These are phyloP conservation scores for Cymbopogon citratus DNA, from an alignment of 176 grass and related monocot genomes.

Conservation along the genomic window DNA sequence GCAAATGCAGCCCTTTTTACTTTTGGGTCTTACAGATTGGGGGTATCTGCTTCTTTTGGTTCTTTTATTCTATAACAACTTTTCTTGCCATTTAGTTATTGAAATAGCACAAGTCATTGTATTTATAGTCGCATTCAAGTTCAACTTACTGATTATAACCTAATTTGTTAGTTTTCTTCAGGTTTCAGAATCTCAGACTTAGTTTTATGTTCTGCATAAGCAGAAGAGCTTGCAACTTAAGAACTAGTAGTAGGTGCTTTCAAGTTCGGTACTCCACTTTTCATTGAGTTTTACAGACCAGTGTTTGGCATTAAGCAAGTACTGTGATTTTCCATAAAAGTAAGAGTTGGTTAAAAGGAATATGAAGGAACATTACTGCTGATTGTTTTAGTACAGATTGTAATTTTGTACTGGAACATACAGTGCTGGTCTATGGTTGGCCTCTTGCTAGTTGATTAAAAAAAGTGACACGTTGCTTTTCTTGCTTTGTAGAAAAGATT, in stretches of 20 bases:
- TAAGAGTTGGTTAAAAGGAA: background rate
- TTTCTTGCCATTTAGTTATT: background rate
- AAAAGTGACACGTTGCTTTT: background rate
- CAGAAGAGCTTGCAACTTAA: background rate
- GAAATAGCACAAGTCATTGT: background rate
- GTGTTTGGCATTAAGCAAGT: background rate
- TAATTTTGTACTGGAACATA: slow-evolving; percentile 4
- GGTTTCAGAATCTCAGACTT: background rate
- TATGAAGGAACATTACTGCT: background rate
- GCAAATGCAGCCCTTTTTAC: slow-evolving; percentile 94
- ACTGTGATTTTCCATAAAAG: background rate
- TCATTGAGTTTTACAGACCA: too few relatives aligned
- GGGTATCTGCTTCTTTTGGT: slow-evolving; percentile 47
- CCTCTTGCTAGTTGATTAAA: background rate
- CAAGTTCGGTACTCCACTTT: too few relatives aligned
- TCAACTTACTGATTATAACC: background rate
- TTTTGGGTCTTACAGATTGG: slow-evolving; percentile 89
- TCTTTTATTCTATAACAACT: slow-evolving; percentile 11
- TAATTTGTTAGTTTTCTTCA: background rate
- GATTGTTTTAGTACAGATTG: background rate
- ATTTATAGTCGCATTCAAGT: background rate
- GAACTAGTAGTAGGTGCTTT: too few relatives aligned
- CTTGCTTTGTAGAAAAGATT: background rate
- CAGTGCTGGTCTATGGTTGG: slow-evolving; percentile 9
- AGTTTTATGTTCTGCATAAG: background rate